phyloP scores from a whole-genome alignment of 768 basidiomycete genomes.

The Amanita brunnescens region DNA sequence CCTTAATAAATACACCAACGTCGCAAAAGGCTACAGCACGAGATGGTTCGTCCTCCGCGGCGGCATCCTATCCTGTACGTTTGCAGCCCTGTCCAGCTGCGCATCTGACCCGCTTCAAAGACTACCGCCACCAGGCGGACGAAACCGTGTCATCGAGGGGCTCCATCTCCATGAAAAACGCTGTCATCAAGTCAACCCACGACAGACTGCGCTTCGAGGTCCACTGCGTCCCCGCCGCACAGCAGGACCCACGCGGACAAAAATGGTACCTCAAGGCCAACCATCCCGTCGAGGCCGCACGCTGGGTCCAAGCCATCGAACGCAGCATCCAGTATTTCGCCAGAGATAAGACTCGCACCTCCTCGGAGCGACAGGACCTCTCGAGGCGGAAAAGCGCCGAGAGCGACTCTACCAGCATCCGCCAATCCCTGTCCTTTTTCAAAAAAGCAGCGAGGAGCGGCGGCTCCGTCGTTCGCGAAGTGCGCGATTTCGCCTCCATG shows the following conservation, averaged over 20 bases:
- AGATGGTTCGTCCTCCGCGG: conserved; percentile 90
- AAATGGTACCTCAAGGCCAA: conserved; percentile 82
- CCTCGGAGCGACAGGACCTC: conserved; percentile 10
- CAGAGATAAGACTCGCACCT: conserved; percentile 10
- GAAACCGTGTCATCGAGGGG: conserved; percentile 81
- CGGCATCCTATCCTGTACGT: conserved; percentile 78
- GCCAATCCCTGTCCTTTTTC: background rate
- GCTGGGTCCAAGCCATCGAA: conserved; percentile 76
- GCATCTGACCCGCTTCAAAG: conserved; percentile 20
- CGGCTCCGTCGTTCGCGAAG: background rate
- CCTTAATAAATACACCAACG: conserved; percentile 88
- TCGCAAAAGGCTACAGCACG: conserved; percentile 82
- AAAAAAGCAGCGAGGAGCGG: background rate
- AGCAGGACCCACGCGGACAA: conserved; percentile 27
- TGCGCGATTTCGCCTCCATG: background rate
- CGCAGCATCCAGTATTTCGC: conserved; percentile 68
- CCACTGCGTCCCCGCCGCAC: conserved; percentile 46
- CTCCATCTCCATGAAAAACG: conserved; percentile 80
- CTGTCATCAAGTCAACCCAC: conserved; percentile 46
- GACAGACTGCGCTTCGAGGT: conserved; percentile 81
- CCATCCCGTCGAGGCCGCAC: conserved; percentile 81
- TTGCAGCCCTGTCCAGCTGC: background rate
- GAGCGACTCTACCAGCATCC: conserved; percentile 31
- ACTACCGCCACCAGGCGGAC: conserved; percentile 87
- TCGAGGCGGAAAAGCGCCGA: conserved; percentile 33